phyloP scores from a whole-genome alignment of 352 stramenopile genomes.

The Phytophthora macrochlamydospora region DNA sequence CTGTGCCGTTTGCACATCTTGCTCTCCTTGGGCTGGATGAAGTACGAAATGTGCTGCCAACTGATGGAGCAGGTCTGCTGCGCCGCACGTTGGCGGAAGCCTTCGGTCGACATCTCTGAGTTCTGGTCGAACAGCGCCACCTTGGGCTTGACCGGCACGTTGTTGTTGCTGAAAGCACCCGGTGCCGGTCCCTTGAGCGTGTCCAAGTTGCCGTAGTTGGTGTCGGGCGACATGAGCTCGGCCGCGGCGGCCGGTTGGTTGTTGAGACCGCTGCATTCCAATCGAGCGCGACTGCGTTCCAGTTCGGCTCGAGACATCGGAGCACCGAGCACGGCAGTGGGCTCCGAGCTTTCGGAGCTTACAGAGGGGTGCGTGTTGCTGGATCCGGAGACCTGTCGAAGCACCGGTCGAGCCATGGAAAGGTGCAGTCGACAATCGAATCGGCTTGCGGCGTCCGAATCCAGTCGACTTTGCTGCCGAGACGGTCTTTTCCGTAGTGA shows the following conservation, averaged over 20 bases:
- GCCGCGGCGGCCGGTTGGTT: background rate
- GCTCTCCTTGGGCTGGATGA: constrained; percentile 44
- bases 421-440: constrained; percentile 16
- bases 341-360: constrained; percentile 29
- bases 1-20: constrained; percentile 15
- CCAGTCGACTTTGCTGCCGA: constrained; percentile 12
- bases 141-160: constrained; percentile 32
- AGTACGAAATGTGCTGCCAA: constrained; percentile 73
- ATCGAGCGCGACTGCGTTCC: constrained; percentile 23
- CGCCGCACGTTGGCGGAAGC: constrained; percentile 32
- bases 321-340: constrained; percentile 33
- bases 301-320: constrained; percentile 29
- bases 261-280: background rate
- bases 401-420: too few species aligned
- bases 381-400: constrained; percentile 26
- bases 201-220: constrained; percentile 33
- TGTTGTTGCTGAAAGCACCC: constrained; percentile 34
- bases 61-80: constrained; percentile 59
- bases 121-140: constrained; percentile 37
- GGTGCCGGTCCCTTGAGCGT: constrained; percentile 23
- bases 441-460: too few species aligned
- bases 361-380: constrained; percentile 24
- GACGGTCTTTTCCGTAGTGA: constrained; percentile 36
- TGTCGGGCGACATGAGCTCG: constrained; percentile 27
- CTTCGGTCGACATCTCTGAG: constrained; percentile 38